phyloP scores from a whole-genome alignment of 441 rosid species.

The Euphorbia corollata region DNA sequence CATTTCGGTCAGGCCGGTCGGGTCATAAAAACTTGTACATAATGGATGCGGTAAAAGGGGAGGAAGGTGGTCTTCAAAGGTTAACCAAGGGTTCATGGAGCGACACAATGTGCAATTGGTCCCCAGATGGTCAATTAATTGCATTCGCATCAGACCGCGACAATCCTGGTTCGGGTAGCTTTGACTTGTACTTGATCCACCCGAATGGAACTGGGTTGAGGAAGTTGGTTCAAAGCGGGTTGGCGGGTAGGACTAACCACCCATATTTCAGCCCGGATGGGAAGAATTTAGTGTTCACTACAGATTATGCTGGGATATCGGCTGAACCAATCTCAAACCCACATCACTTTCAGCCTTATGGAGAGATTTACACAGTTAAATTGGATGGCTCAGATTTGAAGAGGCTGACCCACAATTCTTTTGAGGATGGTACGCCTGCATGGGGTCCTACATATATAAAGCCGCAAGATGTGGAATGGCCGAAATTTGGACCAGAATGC shows the following conservation, averaged over 20 bases:
- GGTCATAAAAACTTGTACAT: constrained; percentile 75
- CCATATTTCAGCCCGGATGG: constrained; percentile 77
- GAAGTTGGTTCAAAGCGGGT: constrained; percentile 59
- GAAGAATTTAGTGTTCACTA: constrained; percentile 51
- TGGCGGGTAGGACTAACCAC: constrained; percentile 64
- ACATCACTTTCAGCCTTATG: constrained; percentile 78
- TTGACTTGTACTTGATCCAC: constrained; percentile 57
- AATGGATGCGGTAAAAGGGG: constrained; percentile 70
- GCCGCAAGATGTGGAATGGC: constrained; percentile 47
- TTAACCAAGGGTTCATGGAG: constrained; percentile 75
- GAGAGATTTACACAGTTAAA: constrained; percentile 65
- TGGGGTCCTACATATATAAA: constrained; percentile 54
- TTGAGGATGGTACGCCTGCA: constrained; percentile 82
- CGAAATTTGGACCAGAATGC: constrained; percentile 33
- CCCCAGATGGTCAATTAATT: constrained; percentile 67
- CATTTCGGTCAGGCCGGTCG: constrained; percentile 65
- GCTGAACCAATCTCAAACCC: constrained; percentile 86
- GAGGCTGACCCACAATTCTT: constrained; percentile 68
- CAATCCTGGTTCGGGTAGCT: constrained; percentile 63
- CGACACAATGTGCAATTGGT: constrained; percentile 80
- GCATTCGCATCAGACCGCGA: constrained; percentile 74
- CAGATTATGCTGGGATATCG: constrained; percentile 73
- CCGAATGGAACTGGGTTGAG: constrained; percentile 73
- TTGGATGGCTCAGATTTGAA: constrained; percentile 67
- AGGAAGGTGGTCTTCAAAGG: constrained; percentile 39